Conservation (phyloP, 148 eudicot species). For the Vaccinium vitisidaea region DNA sequence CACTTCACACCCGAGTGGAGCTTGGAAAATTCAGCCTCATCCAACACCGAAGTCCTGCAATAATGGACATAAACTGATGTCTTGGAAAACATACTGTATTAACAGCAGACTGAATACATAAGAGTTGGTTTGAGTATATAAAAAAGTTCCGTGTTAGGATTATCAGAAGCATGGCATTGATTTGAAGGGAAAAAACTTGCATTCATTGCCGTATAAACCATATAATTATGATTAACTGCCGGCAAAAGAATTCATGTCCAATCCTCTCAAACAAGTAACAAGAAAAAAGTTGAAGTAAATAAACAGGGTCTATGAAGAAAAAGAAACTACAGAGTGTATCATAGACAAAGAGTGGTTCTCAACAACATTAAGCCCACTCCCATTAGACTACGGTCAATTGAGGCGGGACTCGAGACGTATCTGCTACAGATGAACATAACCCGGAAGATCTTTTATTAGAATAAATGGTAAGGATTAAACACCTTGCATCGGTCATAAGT, state of each 20-base stretch:
- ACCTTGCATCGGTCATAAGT: slow-evolving; percentile 97
- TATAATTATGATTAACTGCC: neutral
- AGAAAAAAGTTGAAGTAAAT: no score
- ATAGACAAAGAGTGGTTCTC: no score
- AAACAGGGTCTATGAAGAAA: no score
- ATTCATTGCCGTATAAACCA: neutral
- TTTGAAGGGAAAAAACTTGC: neutral
- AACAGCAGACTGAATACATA: neutral
- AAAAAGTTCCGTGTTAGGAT: neutral
- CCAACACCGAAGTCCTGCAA: slow-evolving; percentile 62
- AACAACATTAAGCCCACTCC: no score
- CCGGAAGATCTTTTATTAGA: neutral
- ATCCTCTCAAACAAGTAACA: neutral
- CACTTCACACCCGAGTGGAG: slow-evolving; percentile 79
- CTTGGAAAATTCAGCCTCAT: slow-evolving; percentile 66
- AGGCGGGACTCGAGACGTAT: neutral
- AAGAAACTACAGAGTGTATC: no score
- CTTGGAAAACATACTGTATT: neutral
- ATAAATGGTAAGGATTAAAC: slow-evolving; percentile 2
- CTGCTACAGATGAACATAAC: neutral
- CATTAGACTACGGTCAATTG: neutral
- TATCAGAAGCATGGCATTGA: neutral
- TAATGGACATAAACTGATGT: neutral
- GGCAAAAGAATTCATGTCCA: neutral
- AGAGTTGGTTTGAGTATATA: neutral